A percentile compares a stretch with the other conserved stretches of the same genome.
Evolutionary conservation across 257 asterid species (phyloP).

Genomic region (Coffea canephora): DNA sequence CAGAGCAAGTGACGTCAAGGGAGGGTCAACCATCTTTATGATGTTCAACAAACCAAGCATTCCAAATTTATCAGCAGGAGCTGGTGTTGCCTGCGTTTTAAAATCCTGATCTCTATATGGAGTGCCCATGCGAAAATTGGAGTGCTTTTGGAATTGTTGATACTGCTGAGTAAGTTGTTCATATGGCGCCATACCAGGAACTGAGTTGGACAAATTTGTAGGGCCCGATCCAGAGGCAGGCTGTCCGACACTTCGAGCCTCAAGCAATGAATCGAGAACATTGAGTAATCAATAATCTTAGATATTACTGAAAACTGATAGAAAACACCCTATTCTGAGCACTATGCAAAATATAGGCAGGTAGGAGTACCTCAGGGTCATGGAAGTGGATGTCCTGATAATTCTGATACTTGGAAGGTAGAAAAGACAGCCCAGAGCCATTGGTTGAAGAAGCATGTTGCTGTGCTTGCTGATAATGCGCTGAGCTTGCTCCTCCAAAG

Average conservation of each 20-base stretch:
- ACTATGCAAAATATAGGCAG: not conserved
- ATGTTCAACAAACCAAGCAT: slow-evolving; percentile 71
- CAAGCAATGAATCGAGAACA: slow-evolving; percentile 10
- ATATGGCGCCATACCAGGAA: slow-evolving; percentile 39
- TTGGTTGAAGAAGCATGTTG: slow-evolving; percentile 63
- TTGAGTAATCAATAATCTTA: not conserved
- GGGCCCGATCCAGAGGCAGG: slow-evolving; percentile 34
- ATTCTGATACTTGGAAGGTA: slow-evolving; percentile 57
- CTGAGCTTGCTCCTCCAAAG: slow-evolving; percentile 68
- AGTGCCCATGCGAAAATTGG: slow-evolving; percentile 62
- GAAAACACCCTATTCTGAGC: not conserved
- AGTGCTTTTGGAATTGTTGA: slow-evolving; percentile 68
- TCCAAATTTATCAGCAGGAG: slow-evolving; percentile 66
- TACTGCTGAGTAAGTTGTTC: slow-evolving; percentile 58
- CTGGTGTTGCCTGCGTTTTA: slow-evolving; percentile 47
- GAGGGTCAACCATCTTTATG: slow-evolving; percentile 61
- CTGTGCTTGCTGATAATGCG: slow-evolving; percentile 73
- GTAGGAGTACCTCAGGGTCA: slow-evolving; percentile 58
- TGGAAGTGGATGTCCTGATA: slow-evolving; percentile 74
- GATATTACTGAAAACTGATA: not conserved
- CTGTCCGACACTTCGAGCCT: slow-evolving; percentile 31
- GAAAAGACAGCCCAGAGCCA: slow-evolving; percentile 61
- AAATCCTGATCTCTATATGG: slow-evolving; percentile 64
- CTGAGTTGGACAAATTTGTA: slow-evolving; percentile 27
- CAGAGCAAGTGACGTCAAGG: slow-evolving; percentile 64